Percentiles rank a stretch among this genome's conserved stretches.
phyloP scores from a whole-genome alignment of 2,329 filamentous ascomycete species.

The Xylaria arbuscula region DNA sequence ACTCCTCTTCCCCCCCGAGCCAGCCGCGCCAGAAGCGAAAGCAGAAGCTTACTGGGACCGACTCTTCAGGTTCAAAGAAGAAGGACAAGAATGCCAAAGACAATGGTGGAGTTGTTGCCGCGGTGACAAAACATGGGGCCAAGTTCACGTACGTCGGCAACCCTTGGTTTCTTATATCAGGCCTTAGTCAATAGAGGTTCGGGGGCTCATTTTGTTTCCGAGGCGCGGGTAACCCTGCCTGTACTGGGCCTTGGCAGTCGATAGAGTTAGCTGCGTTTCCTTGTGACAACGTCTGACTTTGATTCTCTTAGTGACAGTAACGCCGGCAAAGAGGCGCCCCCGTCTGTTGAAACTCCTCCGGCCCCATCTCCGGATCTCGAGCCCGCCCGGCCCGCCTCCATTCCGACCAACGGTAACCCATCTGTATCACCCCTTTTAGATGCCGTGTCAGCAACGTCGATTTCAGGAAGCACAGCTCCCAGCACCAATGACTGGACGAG shows the following conservation, averaged over 20 bases:
- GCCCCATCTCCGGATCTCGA: slow-evolving; percentile 48
- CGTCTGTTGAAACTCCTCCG: slow-evolving; percentile 45
- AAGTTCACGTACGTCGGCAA: slow-evolving; percentile 49
- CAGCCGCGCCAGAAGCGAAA: slow-evolving; percentile 47
- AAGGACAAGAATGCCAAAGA: slow-evolving; percentile 53
- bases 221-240: slow-evolving; percentile 42
- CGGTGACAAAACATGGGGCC: slow-evolving; percentile 52
- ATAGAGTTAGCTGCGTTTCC: background rate
- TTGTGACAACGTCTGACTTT: slow-evolving; percentile 34
- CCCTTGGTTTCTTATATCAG: slow-evolving; percentile 22
- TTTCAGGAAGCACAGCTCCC: slow-evolving; percentile 49
- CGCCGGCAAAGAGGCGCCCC: slow-evolving; percentile 42
- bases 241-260: slow-evolving; percentile 10
- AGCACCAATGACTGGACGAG: slow-evolving; percentile 51
- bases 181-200: slow-evolving; percentile 28
- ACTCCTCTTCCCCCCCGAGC: slow-evolving; percentile 46
- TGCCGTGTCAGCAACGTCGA: slow-evolving; percentile 49
- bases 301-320: slow-evolving; percentile 38
- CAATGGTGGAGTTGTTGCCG: slow-evolving; percentile 50
- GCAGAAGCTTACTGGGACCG: slow-evolving; percentile 49
- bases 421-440: slow-evolving; percentile 47
- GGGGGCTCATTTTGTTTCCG: background rate
- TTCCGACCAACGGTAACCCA: slow-evolving; percentile 46
- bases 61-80: slow-evolving; percentile 51
- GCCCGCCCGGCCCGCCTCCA: slow-evolving; percentile 47